phyloP scores from a whole-genome alignment of 805 yeast species.

The Monosporozyma siamensis region DNA sequence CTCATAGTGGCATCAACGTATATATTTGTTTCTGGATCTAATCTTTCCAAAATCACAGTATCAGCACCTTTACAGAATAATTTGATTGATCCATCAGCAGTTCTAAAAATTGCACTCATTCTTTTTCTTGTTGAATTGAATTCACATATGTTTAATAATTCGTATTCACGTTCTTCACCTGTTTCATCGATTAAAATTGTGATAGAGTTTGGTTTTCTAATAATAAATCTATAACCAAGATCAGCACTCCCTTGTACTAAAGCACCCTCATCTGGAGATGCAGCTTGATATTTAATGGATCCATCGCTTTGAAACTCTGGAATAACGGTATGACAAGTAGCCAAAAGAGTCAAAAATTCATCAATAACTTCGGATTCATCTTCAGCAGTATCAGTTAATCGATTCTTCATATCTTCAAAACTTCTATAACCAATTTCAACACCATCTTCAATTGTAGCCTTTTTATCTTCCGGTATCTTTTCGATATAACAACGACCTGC shows the following conservation, averaged over 20 bases:
- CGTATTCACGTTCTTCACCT: slow-evolving; percentile 52
- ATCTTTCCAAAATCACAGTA: slow-evolving; percentile 83
- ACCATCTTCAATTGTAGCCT: slow-evolving; percentile 65
- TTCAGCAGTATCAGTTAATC: slow-evolving; percentile 35
- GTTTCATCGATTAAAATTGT: slow-evolving; percentile 45
- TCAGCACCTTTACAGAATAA: slow-evolving; percentile 96
- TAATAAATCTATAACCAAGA: slow-evolving; percentile 73
- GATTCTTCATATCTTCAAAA: slow-evolving; percentile 51
- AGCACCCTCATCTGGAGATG: slow-evolving; percentile 99
- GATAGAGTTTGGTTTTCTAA: slow-evolving; percentile 79
- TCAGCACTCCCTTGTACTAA: slow-evolving; percentile 92
- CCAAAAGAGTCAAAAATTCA: slow-evolving; percentile 71
- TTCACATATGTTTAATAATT: slow-evolving; percentile 84
- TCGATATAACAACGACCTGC: slow-evolving; percentile 86
- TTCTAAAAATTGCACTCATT: slow-evolving; percentile 90
- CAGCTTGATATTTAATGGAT: slow-evolving; percentile 86
- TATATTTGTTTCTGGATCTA: slow-evolving; percentile 58
- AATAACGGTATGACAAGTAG: slow-evolving; percentile 95
- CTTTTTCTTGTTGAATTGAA: slow-evolving; percentile 96
- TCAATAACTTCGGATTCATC: slow-evolving; percentile 45
- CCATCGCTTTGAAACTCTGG: slow-evolving; percentile 70
- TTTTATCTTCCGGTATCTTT: slow-evolving; percentile 84
- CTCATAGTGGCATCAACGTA: slow-evolving; percentile 73
- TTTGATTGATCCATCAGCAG: slow-evolving; percentile 88
- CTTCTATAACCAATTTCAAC: slow-evolving; percentile 70